These are phyloP conservation scores for Xylariaceae sp. DNA, from an alignment of 2,329 filamentous ascomycete species.

Conservation along the genomic window DNA sequence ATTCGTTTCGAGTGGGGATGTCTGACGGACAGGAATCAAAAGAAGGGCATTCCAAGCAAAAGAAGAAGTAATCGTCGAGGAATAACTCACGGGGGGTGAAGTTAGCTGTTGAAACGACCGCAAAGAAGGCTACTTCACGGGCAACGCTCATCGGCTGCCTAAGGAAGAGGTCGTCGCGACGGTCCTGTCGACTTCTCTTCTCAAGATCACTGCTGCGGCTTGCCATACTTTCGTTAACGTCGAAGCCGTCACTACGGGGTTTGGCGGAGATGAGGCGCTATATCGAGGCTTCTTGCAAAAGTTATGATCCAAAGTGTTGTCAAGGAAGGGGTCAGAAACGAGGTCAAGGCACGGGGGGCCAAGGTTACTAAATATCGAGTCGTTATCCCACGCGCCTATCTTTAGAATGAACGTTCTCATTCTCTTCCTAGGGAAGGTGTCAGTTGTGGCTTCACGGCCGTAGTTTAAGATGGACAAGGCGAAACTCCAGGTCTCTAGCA, in stretches of 20 bases:
- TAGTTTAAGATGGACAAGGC: conserved; percentile 9
- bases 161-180: conserved; percentile 26
- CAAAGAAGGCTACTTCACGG: conserved; percentile 28
- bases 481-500: conserved; percentile 3
- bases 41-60: neutral
- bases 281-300: neutral
- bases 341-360: neutral
- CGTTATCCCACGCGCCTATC: conserved; percentile 4
- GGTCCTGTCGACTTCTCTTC: conserved; percentile 14
- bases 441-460: conserved; percentile 16
- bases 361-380: conserved; percentile 5
- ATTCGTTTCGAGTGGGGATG: neutral
- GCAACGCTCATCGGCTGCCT: conserved; percentile 25
- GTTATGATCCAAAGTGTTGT: neutral
- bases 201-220: conserved; percentile 22
- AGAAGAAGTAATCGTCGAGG: neutral
- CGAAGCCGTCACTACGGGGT: neutral
- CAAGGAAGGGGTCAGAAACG: neutral
- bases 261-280: neutral
- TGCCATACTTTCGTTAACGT: conserved; percentile 17
- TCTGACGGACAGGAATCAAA: neutral
- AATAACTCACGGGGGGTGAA: conserved; percentile 28
- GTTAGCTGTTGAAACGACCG: conserved; percentile 28
- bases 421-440: conserved; percentile 8
- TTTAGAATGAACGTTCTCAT: neutral